These are phyloP conservation scores for Tilletiaria anomala DNA, from an alignment of 1,284 basidiomycete genomes.

Conservation along the genomic window DNA sequence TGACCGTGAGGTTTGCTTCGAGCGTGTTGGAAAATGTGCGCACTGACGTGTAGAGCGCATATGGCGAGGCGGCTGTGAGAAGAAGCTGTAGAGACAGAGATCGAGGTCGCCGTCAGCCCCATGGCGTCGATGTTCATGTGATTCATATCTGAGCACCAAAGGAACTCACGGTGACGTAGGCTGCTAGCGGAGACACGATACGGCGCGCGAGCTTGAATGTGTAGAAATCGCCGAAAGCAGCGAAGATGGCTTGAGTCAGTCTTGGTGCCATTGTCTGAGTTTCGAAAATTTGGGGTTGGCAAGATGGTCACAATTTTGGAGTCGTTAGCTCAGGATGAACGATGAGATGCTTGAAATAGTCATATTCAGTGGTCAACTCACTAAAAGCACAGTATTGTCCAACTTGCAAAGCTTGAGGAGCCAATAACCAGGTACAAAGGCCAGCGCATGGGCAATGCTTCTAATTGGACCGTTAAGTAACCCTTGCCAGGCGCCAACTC, in stretches of 20 bases:
- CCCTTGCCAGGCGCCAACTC: conserved; percentile 2
- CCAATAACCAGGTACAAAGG: conserved; percentile 69
- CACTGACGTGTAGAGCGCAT: conserved; percentile 67
- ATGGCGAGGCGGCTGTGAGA: conserved; percentile 70
- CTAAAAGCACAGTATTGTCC: conserved; percentile 42
- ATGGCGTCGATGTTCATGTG: neutral
- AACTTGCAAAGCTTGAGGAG: conserved; percentile 49
- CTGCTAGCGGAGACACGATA: conserved; percentile 51
- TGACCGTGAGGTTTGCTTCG: conserved; percentile 68
- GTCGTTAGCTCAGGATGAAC: too few relatives aligned
- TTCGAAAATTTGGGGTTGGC: too few relatives aligned
- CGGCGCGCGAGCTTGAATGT: conserved; percentile 52
- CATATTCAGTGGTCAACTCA: conserved; percentile 39
- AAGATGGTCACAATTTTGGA: too few relatives aligned
- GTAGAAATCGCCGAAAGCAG: conserved; percentile 66
- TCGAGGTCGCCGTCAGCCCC: neutral
- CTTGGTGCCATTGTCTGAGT: conserved; percentile 50
- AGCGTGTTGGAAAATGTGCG: conserved; percentile 84
- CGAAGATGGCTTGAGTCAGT: conserved; percentile 62
- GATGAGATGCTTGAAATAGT: too few relatives aligned
- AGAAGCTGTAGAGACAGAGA: conserved; percentile 48
- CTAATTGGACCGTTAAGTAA: conserved; percentile 31
- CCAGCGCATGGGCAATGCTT: conserved; percentile 36
- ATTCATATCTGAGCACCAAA: too few relatives aligned
- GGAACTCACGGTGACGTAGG: conserved; percentile 52